Evolutionary conservation across 179 eudicot species (phyloP), one percentile per base, ranked within the genome.

Genomic region (Corrigiola litoralis): DNA sequence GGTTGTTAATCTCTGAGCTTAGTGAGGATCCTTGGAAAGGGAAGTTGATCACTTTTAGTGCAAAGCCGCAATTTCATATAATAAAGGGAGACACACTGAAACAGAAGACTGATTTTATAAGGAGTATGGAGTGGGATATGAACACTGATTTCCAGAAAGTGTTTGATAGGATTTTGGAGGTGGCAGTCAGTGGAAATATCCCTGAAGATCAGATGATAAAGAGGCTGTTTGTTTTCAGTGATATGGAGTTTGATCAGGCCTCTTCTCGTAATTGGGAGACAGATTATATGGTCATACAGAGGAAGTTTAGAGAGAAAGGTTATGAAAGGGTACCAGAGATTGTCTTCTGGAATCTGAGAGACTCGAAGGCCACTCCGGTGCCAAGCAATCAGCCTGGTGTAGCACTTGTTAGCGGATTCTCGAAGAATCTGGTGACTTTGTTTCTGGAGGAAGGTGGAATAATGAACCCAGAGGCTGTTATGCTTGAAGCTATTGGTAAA

Each of bases 1-100:
- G 89, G 18, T 4, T 84, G n/a, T 31, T 84, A 25, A 73, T 84
- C n/a, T 84, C 89, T 0, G 84, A 84, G 61, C 31, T 84, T 18
- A 74, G 80, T 41, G 82, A 79, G 7, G 82, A 67, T 58, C 84
- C 89, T 3, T 84, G 89, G 86, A 81, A 79, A 49, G 82, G 84
- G 17, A 75, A 79, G 40, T 18, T 84, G 17, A 84, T 84, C 21
- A 81, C 85, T 0, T 84, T 84, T 33, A 84, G 86, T 25, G 42
- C 17, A 2, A 13, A 71, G 0, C 86, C 86, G 0, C 12, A 72
- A 40, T 74, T 84, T 6, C 84, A 84, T 2, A 2, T 38, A 2
- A 72, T 75, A 11, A 37, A 68, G 49, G 86, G 86, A 8, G 57
- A 56, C 1, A 65, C 41, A 7, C 77, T 84, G 2, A 41, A 13